Conservation (phyloP, 148 eudicot species). For the Suaeda aralocaspica region DNA sequence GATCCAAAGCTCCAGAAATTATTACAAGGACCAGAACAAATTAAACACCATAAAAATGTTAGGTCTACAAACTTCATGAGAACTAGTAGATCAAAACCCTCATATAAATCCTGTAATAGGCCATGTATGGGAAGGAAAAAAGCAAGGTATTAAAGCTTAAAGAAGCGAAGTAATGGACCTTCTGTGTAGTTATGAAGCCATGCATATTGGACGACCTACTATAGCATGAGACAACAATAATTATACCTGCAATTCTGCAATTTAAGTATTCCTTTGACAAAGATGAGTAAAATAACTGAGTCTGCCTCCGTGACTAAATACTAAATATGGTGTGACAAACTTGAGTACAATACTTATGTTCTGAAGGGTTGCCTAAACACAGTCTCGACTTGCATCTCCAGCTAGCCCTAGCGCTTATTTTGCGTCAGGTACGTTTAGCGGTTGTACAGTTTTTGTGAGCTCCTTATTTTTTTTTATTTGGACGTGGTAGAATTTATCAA, state of each 20-base stretch:
- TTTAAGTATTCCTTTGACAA: constrained; percentile 3
- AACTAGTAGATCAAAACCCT: constrained; percentile 13
- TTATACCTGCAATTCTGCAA: constrained; percentile 1
- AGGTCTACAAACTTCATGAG: constrained; percentile 25
- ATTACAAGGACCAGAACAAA: constrained; percentile 34
- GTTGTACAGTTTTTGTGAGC: too few species aligned
- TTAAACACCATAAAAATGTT: constrained; percentile 19
- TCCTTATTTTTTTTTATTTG: too few species aligned
- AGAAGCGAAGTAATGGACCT: constrained; percentile 3
- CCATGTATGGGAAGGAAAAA: constrained; percentile 14
- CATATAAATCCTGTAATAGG: constrained; percentile 5
- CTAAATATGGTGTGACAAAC: constrained; percentile 6
- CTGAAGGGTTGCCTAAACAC: not conserved
- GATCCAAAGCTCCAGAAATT: constrained; percentile 68
- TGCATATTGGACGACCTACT: not conserved
- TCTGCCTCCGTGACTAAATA: not conserved
- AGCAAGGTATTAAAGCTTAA: constrained; percentile 16
- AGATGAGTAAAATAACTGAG: not conserved
- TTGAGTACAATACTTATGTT: not conserved
- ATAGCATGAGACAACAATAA: not conserved
- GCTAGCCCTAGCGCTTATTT: constrained; percentile 5
- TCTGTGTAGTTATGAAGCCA: constrained; percentile 6
- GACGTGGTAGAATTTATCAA: too few species aligned
- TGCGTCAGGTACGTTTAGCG: constrained; percentile 15
- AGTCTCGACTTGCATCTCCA: constrained; percentile 5